A percentile compares a stretch with the other conserved stretches of the same genome.
These are phyloP conservation scores for Aspergillus sparsus DNA, from an alignment of 495 filamentous ascomycete species.

Conservation along the genomic window DNA sequence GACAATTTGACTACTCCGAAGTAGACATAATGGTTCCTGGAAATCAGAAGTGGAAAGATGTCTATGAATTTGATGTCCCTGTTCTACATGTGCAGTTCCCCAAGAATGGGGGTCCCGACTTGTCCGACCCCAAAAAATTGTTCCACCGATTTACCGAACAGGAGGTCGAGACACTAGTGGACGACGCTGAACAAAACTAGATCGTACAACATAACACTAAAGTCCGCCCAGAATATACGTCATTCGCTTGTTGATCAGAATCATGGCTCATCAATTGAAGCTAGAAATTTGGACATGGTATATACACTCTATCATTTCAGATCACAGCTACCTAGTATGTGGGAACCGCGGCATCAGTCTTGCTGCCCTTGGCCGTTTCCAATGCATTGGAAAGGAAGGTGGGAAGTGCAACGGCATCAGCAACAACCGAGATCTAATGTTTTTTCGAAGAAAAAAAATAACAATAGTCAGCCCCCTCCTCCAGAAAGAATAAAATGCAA, in stretches of 20 bases:
- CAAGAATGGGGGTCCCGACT: conserved; percentile 32
- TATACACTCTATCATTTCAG: neutral
- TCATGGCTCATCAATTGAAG: no score
- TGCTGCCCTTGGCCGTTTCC: conserved; percentile 31
- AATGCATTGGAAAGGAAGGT: conserved; percentile 37
- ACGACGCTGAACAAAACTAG: conserved; percentile 51
- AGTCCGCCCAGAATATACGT: neutral
- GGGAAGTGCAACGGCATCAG: conserved; percentile 56
- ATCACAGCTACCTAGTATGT: conserved; percentile 9
- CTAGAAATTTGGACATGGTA: no score
- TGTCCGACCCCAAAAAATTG: conserved; percentile 67
- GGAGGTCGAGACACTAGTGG: conserved; percentile 70
- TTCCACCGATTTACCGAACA: conserved; percentile 80
- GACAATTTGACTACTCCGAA: conserved; percentile 75
- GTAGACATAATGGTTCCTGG: conserved; percentile 72
- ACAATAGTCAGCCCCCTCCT: neutral
- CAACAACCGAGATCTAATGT: conserved; percentile 45
- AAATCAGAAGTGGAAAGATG: conserved; percentile 68
- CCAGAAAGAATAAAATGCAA: neutral
- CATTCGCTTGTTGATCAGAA: neutral
- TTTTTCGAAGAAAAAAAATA: neutral
- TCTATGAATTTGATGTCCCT: conserved; percentile 90
- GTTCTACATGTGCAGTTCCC: conserved; percentile 69
- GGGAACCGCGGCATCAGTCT: conserved; percentile 32
- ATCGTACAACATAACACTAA: neutral